Evolutionary conservation across 768 basidiomycete species (phyloP).

Genomic region (Nevesoporus exiguus): DNA sequence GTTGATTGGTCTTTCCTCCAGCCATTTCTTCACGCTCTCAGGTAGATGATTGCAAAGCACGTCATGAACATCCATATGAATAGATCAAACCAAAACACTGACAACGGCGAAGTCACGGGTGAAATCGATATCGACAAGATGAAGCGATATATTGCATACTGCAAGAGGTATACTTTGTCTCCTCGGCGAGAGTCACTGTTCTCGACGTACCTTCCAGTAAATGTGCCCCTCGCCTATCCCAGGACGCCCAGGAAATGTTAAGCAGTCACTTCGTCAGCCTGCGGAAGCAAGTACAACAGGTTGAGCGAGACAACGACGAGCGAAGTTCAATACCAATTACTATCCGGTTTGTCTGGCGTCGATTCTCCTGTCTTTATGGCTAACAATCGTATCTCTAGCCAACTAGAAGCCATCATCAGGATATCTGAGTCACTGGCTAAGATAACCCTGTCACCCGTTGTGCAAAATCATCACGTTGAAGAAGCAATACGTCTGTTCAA

Average conservation of each 20-base stretch:
- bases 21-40: not conserved
- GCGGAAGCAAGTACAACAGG: slow-evolving; percentile 90
- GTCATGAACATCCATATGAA: slow-evolving; percentile 99
- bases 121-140: slow-evolving; percentile 97
- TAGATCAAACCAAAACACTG: slow-evolving; percentile 60
- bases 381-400: slow-evolving; percentile 38
- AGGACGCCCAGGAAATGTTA: slow-evolving; percentile 94
- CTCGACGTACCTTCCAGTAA: slow-evolving; percentile 50
- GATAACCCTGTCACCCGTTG: slow-evolving; percentile 81
- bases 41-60: slow-evolving; percentile 91
- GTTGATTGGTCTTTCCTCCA: slow-evolving; percentile 19
- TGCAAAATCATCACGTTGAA: slow-evolving; percentile 92
- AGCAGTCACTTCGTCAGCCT: slow-evolving; percentile 93
- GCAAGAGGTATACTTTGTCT: slow-evolving; percentile 67
- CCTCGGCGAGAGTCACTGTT: not conserved
- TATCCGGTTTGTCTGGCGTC: slow-evolving; percentile 64
- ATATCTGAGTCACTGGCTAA: slow-evolving; percentile 98
- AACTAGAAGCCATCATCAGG: slow-evolving; percentile 98
- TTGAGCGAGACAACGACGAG: slow-evolving; percentile 96
- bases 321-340: slow-evolving; percentile 98
- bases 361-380: not conserved
- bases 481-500: slow-evolving; percentile 98
- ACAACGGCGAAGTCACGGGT: slow-evolving; percentile 65
- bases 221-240: slow-evolving; percentile 91
- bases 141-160: slow-evolving; percentile 96